phyloP scores from a whole-genome alignment of 208 protist species.

The Crithidia thermophila region DNA sequence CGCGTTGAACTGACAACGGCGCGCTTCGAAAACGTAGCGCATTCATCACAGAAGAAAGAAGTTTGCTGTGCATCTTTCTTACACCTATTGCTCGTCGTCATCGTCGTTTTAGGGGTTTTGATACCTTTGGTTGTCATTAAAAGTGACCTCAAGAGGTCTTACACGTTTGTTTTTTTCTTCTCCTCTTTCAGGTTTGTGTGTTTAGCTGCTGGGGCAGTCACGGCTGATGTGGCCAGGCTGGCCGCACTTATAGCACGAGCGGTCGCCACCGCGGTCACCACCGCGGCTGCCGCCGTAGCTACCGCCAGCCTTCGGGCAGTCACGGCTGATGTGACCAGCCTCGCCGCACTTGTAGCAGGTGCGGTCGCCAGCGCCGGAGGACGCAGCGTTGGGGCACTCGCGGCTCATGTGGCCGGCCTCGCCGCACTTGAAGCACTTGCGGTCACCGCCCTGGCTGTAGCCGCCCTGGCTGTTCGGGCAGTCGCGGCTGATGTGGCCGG shows the following conservation, averaged over 20 bases:
- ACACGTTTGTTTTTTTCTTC: slow-evolving; percentile 8
- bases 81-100: background rate
- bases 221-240: slow-evolving; percentile 82
- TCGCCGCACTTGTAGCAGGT: slow-evolving; percentile 89
- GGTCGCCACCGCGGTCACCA: slow-evolving; percentile 49
- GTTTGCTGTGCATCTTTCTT: background rate
- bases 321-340: slow-evolving; percentile 79
- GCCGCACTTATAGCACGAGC: slow-evolving; percentile 86
- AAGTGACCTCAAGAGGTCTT: slow-evolving; percentile 3
- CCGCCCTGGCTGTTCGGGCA: slow-evolving; percentile 66
- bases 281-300: slow-evolving; percentile 34
- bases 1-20: too few species aligned
- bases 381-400: slow-evolving; percentile 67
- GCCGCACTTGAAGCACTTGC: slow-evolving; percentile 81
- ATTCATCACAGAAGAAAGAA: slow-evolving; percentile 17
- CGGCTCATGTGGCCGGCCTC: slow-evolving; percentile 78
- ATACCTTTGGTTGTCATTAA: slow-evolving; percentile 3
- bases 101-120: background rate
- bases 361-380: slow-evolving; percentile 46
- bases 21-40: too few species aligned
- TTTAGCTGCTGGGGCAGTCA: slow-evolving; percentile 61
- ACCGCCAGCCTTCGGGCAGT: slow-evolving; percentile 69
- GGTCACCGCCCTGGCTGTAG: slow-evolving; percentile 53
- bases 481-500: slow-evolving; percentile 81
- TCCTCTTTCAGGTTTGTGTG: too few species aligned